Evolutionary conservation across 2,329 filamentous ascomycete species (phyloP).

Genomic region (Aspergillus sp.): DNA sequence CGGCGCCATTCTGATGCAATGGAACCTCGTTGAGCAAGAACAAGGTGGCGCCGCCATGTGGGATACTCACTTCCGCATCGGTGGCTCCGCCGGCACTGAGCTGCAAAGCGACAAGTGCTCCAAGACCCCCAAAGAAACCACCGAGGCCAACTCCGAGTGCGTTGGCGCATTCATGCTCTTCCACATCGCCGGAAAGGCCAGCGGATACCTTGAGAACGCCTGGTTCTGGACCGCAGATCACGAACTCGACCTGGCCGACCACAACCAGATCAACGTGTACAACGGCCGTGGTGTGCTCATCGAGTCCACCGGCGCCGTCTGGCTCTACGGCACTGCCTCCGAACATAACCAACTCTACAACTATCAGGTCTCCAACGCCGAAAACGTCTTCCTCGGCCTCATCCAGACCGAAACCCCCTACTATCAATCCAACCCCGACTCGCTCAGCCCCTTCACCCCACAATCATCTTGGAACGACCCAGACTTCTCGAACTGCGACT

Average conservation of each 20-base stretch:
- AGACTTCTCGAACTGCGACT: slow-evolving; percentile 58
- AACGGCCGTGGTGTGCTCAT: slow-evolving; percentile 78
- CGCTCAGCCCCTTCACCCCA: slow-evolving; percentile 45
- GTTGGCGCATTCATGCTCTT: slow-evolving; percentile 63
- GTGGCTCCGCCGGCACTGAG: slow-evolving; percentile 74
- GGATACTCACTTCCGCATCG: slow-evolving; percentile 94
- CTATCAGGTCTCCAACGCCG: slow-evolving; percentile 73
- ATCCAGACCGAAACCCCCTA: slow-evolving; percentile 86
- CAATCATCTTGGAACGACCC: slow-evolving; percentile 45
- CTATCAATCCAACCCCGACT: slow-evolving; percentile 75
- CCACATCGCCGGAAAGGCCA: slow-evolving; percentile 50
- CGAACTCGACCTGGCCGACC: slow-evolving; percentile 68
- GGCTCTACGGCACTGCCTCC: slow-evolving; percentile 69
- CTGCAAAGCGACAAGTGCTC: slow-evolving; percentile 72
- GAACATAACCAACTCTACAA: slow-evolving; percentile 62
- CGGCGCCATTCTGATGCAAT: slow-evolving; percentile 84
- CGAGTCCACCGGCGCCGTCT: slow-evolving; percentile 70
- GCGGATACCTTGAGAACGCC: slow-evolving; percentile 76
- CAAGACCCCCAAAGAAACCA: slow-evolving; percentile 63
- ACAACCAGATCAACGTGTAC: slow-evolving; percentile 67
- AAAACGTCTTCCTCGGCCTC: slow-evolving; percentile 71
- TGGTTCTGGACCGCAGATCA: slow-evolving; percentile 92
- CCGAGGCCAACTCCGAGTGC: slow-evolving; percentile 59
- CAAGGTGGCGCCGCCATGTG: slow-evolving; percentile 74
- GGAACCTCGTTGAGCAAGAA: slow-evolving; percentile 64